Evolutionary conservation across 371 early-diverging fungal species (phyloP).

Genomic region (Mortierella sp.): DNA sequence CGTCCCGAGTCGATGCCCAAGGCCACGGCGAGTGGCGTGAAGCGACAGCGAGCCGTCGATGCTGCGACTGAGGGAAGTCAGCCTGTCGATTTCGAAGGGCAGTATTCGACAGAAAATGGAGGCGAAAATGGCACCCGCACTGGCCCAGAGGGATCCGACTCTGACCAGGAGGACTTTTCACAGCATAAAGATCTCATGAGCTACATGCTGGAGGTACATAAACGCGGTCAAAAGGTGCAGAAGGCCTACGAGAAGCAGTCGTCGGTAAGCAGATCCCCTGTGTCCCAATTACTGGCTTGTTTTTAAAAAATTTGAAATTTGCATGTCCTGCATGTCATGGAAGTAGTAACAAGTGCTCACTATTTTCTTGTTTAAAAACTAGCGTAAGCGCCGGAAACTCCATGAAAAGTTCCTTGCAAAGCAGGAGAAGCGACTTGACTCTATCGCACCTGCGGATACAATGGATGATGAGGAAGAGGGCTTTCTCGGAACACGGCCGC

Average conservation of each 20-base stretch:
- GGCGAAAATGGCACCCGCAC: constrained; percentile 1
- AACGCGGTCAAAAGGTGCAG: constrained; percentile 46
- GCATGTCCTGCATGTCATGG: too few relatives aligned
- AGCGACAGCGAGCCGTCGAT: constrained; percentile 19
- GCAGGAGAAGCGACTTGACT: constrained; percentile 32
- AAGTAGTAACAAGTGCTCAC: not conserved
- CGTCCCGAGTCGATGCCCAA: constrained; percentile 9
- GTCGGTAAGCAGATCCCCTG: constrained; percentile 16
- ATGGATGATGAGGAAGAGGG: constrained; percentile 37
- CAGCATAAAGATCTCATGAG: constrained; percentile 43
- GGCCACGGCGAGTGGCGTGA: constrained; percentile 9
- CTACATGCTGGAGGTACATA: constrained; percentile 47
- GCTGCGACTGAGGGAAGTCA: constrained; percentile 4
- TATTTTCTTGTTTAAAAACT: not conserved
- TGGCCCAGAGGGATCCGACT: constrained; percentile 16
- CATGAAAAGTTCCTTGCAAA: constrained; percentile 44
- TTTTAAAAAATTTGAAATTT: too few relatives aligned
- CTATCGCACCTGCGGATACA: constrained; percentile 1
- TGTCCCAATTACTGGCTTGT: too few relatives aligned
- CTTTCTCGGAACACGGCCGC: constrained; percentile 24
- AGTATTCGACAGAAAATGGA: not conserved
- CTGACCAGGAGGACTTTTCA: constrained; percentile 36
- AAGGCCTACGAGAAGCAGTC: constrained; percentile 49
- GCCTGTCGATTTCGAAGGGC: not conserved
- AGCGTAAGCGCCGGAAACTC: constrained; percentile 52